These are phyloP conservation scores for Penicillium chermesinum DNA, from an alignment of 495 filamentous ascomycete species.

Conservation along the genomic window DNA sequence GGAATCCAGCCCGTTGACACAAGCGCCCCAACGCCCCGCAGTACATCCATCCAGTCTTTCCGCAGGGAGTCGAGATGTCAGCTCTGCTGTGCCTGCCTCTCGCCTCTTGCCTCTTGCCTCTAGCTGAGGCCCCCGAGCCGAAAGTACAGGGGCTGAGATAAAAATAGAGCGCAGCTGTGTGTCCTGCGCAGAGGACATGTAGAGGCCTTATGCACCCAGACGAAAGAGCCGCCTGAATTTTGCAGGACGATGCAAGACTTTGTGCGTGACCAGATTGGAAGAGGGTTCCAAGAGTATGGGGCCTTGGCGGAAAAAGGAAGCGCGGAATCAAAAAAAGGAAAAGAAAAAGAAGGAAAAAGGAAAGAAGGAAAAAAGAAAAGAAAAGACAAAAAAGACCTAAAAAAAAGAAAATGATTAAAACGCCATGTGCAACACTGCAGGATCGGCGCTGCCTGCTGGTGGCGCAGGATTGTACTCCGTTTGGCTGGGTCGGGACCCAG, in stretches of 20 bases:
- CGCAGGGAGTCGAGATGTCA: background rate
- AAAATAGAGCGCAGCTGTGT: background rate
- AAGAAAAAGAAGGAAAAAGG: background rate
- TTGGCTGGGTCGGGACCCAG: conserved; percentile 12
- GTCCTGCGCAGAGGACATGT: too few relatives aligned
- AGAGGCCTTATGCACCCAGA: background rate
- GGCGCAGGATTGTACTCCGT: conserved; percentile 17
- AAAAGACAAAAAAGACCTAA: background rate
- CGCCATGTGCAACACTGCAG: conserved; percentile 24
- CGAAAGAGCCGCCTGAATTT: too few relatives aligned
- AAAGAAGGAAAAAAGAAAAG: background rate
- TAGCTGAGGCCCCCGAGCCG: background rate
- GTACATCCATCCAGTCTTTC: too few relatives aligned
- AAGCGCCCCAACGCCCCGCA: conserved; percentile 3
- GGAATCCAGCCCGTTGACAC: conserved; percentile 10
- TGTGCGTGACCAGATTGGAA: background rate
- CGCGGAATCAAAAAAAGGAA: background rate
- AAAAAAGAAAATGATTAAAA: conserved; percentile 5
- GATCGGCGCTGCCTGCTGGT: conserved; percentile 23
- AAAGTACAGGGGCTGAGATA: background rate
- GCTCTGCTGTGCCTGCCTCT: background rate
- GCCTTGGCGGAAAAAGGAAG: background rate
- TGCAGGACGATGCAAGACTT: too few relatives aligned
- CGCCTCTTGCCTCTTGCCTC: background rate
- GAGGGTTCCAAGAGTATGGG: too few relatives aligned